Evolutionary conservation across 176 grass and related monocot genomes (phyloP).

Genomic region (Cenchrus purpureus): DNA sequence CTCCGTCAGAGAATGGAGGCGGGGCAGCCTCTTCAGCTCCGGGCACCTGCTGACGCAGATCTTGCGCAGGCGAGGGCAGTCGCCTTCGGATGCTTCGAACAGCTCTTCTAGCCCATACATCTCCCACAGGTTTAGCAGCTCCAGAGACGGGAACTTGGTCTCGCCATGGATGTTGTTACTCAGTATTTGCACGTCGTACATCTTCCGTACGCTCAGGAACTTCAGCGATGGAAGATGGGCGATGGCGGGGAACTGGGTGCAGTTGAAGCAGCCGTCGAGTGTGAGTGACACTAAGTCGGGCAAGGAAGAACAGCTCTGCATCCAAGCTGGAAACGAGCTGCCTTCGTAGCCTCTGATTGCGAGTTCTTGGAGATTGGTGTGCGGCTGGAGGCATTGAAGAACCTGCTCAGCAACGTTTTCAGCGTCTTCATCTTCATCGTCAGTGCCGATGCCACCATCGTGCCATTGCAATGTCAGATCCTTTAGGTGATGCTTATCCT

Average conservation of each 20-base stretch:
- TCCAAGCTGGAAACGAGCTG: constrained; percentile 40
- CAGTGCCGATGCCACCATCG: too few species aligned
- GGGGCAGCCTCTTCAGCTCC: constrained; percentile 2
- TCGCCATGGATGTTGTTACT: not conserved
- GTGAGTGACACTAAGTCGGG: constrained; percentile 24
- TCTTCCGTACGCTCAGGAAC: constrained; percentile 19
- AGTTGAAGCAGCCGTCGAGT: constrained; percentile 40
- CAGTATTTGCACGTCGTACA: not conserved
- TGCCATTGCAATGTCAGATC: constrained; percentile 37
- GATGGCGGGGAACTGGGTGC: constrained; percentile 28
- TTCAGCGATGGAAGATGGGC: constrained; percentile 32
- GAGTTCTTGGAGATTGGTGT: constrained; percentile 37
- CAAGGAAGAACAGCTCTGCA: constrained; percentile 20
- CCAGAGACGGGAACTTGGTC: constrained; percentile 21
- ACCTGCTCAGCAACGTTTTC: constrained; percentile 21
- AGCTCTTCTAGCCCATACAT: constrained; percentile 48
- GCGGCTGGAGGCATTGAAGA: constrained; percentile 34
- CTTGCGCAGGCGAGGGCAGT: constrained; percentile 39
- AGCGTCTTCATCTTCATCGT: not conserved
- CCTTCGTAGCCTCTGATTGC: constrained; percentile 40
- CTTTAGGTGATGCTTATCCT: constrained; percentile 21
- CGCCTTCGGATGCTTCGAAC: not conserved
- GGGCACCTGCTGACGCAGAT: constrained; percentile 48
- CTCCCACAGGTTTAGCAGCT: constrained; percentile 43
- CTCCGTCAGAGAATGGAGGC: constrained; percentile 14